These are phyloP conservation scores for Favolaschia claudopus DNA, from an alignment of 768 basidiomycete species.

Conservation along the genomic window DNA sequence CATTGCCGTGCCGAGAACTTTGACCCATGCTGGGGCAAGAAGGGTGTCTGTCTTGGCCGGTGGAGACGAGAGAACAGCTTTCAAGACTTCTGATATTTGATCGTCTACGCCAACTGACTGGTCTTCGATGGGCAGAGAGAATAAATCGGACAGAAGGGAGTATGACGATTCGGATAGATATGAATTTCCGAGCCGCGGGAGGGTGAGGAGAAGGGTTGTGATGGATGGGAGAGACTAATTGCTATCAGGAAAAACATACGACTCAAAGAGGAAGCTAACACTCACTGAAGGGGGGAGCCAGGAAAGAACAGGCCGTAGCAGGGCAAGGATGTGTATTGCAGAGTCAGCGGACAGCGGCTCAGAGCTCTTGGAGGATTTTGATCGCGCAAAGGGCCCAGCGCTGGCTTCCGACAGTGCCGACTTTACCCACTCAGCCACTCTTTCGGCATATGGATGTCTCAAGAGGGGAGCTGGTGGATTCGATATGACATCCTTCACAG, in stretches of 20 bases:
- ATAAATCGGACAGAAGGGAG: conserved; percentile 83
- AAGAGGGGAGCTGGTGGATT: conserved; percentile 79
- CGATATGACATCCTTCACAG: conserved; percentile 78
- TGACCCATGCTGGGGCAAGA: conserved; percentile 80
- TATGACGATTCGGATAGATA: conserved; percentile 92
- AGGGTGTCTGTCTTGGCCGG: conserved; percentile 74
- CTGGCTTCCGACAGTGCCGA: conserved; percentile 70
- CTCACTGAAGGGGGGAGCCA: conserved; percentile 76
- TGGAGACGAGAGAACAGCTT: conserved; percentile 70
- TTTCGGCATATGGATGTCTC: conserved; percentile 85
- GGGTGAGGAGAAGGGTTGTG: conserved; percentile 73
- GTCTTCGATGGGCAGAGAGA: conserved; percentile 61
- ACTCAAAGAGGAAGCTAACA: conserved; percentile 20
- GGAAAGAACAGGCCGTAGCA: conserved; percentile 68
- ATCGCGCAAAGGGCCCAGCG: conserved; percentile 65
- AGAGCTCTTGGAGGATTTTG: conserved; percentile 61
- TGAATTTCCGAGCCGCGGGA: conserved; percentile 87
- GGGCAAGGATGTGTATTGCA: conserved; percentile 80
- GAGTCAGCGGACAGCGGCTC: conserved; percentile 70
- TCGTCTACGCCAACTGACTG: conserved; percentile 55
- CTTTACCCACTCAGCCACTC: conserved; percentile 82
- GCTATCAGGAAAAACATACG: conserved; percentile 20
- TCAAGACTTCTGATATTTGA: conserved; percentile 68
- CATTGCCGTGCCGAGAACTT: conserved; percentile 77
- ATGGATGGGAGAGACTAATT: conserved; percentile 76